Evolutionary conservation across 2,329 filamentous ascomycete genomes (phyloP), one percentile per base, ranked within the genome.

Genomic region (Trichothecium roseum): DNA sequence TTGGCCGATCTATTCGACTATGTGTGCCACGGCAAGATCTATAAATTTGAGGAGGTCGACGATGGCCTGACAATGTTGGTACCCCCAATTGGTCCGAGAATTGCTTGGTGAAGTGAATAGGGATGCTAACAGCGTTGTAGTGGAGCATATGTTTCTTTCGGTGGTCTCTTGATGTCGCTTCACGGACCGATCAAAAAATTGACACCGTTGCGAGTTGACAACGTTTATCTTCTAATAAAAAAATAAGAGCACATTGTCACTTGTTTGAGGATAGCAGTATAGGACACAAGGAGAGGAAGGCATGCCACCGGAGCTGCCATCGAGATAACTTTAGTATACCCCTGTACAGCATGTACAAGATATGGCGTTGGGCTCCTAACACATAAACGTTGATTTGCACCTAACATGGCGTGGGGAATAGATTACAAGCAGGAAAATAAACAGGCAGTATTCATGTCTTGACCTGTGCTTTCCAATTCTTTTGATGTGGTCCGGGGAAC

Each of bases 101-200:
- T 10, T 20, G 10, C 3, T 22, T 12, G 13, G 31, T 10, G 20
- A 24, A 10, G 20, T 10, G 10, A 24, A 24, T 10, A 32, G 13
- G 12, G 8, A 20, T 28, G 28, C 34, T 36, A 30, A 20, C 26
- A 96, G 89, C 56, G 93, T 94, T 57, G n/a, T n/a, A n/a, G n/a
- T n/a, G n/a, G n/a, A n/a, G 85, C 87, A 18, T 98, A 89, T 61
- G 73, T 93, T 48, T 94, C 87, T 2, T 98, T 95, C 51, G 91
- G 91, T 32, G 91, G 91, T 7, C 66, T 98, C 44, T 63, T 98
- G 50, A 80, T 96, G 63, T 86, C 82, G 50, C 72, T 98, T 37
- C 84, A 94, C 52, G 91, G 93, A 5, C 91, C 91, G 3, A 91
- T 94, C 60, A 93, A 91, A 70, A 95, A 94, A 68, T 75, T 98